Percentiles rank a stretch among this genome's conserved stretches.
Conservation (phyloP, 202 grass and related monocot species). For the Zoysia matrella region DNA sequence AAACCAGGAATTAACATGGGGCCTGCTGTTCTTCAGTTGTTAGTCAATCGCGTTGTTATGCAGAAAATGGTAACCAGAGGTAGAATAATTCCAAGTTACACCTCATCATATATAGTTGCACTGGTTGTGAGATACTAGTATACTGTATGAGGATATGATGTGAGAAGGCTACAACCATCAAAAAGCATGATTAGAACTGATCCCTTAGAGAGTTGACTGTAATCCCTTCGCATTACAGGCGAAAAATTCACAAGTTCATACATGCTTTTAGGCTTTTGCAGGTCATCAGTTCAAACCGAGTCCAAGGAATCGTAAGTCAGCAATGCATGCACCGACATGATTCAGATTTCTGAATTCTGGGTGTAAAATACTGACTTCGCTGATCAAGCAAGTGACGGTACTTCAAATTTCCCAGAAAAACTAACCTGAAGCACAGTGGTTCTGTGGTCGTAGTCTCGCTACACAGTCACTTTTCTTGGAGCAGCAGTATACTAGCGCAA, state of each 20-base stretch:
- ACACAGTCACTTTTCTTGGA: neutral
- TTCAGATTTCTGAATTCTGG: constrained; percentile 17
- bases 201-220: neutral
- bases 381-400: neutral
- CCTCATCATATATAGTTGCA: neutral
- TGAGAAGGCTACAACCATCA: neutral
- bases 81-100: neutral
- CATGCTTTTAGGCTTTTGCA: neutral
- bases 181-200: neutral
- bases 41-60: neutral
- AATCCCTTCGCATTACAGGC: neutral
- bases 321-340: neutral
- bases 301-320: neutral
- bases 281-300: neutral
- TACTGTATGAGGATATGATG: neutral
- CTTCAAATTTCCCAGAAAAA: neutral
- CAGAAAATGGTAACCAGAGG: neutral
- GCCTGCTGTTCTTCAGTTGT: neutral
- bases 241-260: constrained; percentile 5
- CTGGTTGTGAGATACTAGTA: neutral
- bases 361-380: neutral
- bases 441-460: neutral
- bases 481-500: neutral
- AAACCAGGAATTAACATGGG: neutral
- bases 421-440: neutral